Percentiles rank a stretch among this genome's conserved stretches.
These are phyloP conservation scores for Saccharomyces kudriavzevii DNA, from an alignment of 805 yeast genomes.

Conservation along the genomic window DNA sequence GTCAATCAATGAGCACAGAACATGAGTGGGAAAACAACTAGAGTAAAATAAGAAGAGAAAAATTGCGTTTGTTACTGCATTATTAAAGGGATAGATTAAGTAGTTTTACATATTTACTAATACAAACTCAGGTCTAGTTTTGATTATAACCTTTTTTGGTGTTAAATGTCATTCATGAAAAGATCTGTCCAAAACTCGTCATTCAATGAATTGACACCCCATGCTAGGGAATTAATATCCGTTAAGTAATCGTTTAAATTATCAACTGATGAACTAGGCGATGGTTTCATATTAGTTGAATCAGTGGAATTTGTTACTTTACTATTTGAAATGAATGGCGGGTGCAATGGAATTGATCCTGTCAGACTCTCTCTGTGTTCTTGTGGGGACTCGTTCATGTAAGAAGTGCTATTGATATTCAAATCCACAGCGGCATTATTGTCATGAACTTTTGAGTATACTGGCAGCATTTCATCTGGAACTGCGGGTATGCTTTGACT, in stretches of 20 bases:
- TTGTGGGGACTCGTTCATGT: background rate
- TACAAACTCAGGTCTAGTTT: background rate
- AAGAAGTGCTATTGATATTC: background rate
- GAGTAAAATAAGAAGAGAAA: background rate
- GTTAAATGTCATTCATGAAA: conserved; percentile 15
- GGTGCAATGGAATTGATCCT: background rate
- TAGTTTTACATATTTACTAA: background rate
- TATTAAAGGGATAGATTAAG: background rate
- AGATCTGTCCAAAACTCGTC: conserved; percentile 68
- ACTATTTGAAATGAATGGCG: background rate
- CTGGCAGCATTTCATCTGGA: background rate
- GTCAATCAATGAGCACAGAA: conserved; percentile 9
- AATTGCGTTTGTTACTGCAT: background rate
- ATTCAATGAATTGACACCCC: conserved; percentile 46
- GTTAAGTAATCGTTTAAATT: conserved; percentile 25
- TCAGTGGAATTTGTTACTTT: conserved; percentile 6
- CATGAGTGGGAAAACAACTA: background rate
- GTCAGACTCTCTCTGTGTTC: background rate
- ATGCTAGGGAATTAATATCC: conserved; percentile 35
- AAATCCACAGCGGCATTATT: background rate
- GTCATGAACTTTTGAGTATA: background rate
- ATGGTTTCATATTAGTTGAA: conserved; percentile 34
- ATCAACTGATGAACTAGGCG: conserved; percentile 35
- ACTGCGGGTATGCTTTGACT: background rate
- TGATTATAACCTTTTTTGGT: background rate